Evolutionary conservation across 257 asterid species (phyloP), one percentile per base, ranked within the genome.

Genomic region (Plectranthus barbatus): DNA sequence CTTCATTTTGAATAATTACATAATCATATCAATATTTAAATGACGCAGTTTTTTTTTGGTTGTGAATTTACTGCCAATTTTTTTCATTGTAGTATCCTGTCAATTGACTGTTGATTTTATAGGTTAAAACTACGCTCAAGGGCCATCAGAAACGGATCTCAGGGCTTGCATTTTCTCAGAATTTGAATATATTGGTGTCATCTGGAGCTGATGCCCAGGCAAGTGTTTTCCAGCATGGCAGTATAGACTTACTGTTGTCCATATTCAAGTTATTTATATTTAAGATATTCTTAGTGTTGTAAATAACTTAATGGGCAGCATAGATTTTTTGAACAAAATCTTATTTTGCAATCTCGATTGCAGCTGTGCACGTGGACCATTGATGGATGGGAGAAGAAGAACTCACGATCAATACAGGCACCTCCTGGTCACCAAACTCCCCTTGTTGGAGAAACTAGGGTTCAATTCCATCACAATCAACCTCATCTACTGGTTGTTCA

Each of bases 171-270:
- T 91, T 91, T 76, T 91, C 95, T 33, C 96, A 84, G 81, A 86
- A 76, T 78, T 77, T 91, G 82, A 87, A 87, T 77, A 83, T 87
- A 68, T 73, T 91, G 78, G 95, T 91, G 44, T 91, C 98, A 39
- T 86, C 98, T 19, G 98, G 95, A 66, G 95, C 95, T 75, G 98
- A 91, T 81, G 95, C 98, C 13, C 95, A 84, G 94, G 98, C 79
- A 82, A 78, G 86, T 71, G 17, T 20, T 31, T 45, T 40, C 66
- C n/a, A 45, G n/a, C n/a, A n/a, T n/a, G n/a, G n/a, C n/a, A n/a
- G n/a, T n/a, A n/a, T n/a, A n/a, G n/a, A 48, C 29, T 40, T 34
- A 15, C 17, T 26, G 49, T 42, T 10, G 21, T 61, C 17, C 15
- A n/a, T 13, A 41, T 21, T 8, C 34, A 42, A 15, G 14, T 49